These are phyloP conservation scores for Cyberlindnera mrakii DNA, from an alignment of 805 yeast genomes.

Conservation along the genomic window DNA sequence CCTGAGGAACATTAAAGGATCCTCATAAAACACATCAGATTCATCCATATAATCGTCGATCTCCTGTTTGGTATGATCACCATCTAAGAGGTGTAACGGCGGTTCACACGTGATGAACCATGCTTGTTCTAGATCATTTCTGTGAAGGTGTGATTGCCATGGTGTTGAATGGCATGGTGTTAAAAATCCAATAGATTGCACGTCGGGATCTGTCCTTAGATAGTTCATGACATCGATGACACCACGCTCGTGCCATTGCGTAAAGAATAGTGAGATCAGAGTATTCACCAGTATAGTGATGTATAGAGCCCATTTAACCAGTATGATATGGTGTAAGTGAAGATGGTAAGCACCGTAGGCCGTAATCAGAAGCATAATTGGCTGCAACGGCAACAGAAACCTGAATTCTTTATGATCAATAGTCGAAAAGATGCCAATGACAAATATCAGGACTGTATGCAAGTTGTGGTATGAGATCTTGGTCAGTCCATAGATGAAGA, in stretches of 20 bases:
- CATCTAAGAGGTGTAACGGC: slow-evolving; percentile 43
- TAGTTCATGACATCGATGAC: slow-evolving; percentile 61
- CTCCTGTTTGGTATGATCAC: slow-evolving; percentile 25
- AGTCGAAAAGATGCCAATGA: slow-evolving; percentile 51
- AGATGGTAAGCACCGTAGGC: slow-evolving; percentile 29
- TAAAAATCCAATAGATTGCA: slow-evolving; percentile 64
- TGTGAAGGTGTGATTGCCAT: slow-evolving; percentile 79
- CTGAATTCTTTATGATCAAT: slow-evolving; percentile 88
- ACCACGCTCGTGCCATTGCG: slow-evolving; percentile 80
- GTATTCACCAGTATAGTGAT: slow-evolving; percentile 32
- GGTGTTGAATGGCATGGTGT: slow-evolving; percentile 99
- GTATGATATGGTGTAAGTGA: slow-evolving; percentile 13
- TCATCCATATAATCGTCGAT: slow-evolving; percentile 65
- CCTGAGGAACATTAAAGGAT: slow-evolving; percentile 55
- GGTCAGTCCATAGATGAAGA: slow-evolving; percentile 40
- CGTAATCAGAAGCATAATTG: slow-evolving; percentile 52
- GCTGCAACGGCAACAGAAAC: slow-evolving; percentile 81
- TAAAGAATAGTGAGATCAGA: slow-evolving; percentile 42
- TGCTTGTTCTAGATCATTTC: slow-evolving; percentile 36
- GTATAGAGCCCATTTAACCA: slow-evolving; percentile 15
- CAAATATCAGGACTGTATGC: slow-evolving; percentile 33
- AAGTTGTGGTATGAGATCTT: slow-evolving; percentile 19
- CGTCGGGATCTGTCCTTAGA: slow-evolving; percentile 36
- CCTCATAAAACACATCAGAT: slow-evolving; percentile 73
- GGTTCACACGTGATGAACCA: slow-evolving; percentile 94